phyloP scores from a whole-genome alignment of 257 asterid genomes.

The Linderniella brevidens region DNA sequence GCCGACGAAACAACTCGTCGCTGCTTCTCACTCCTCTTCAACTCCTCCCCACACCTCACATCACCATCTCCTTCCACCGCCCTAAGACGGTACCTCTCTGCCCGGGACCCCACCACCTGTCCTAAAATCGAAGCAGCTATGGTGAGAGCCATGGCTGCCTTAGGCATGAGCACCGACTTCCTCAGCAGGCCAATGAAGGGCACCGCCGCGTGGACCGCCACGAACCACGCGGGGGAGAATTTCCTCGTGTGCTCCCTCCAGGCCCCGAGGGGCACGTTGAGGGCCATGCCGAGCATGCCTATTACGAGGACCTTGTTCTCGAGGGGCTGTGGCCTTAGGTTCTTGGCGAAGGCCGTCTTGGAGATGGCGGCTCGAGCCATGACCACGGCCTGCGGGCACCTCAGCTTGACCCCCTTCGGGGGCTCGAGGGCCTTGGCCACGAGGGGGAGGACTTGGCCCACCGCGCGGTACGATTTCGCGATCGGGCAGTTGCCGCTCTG shows the following conservation, averaged over 20 bases:
- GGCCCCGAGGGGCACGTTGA: conserved; percentile 69
- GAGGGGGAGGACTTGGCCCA: conserved; percentile 61
- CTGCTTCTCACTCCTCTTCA: too few species aligned
- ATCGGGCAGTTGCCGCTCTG: conserved; percentile 80
- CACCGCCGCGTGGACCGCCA: conserved; percentile 87
- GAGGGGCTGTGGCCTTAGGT: conserved; percentile 77
- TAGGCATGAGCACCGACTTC: conserved; percentile 79
- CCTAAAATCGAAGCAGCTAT: conserved; percentile 84
- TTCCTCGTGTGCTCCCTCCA: conserved; percentile 91
- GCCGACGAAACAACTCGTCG: too few species aligned
- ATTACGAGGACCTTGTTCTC: conserved; percentile 61
- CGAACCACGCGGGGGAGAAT: conserved; percentile 82
- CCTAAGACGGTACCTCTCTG: conserved; percentile 66
- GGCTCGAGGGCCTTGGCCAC: conserved; percentile 73
- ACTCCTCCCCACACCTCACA: too few species aligned
- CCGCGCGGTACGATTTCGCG: conserved; percentile 82
- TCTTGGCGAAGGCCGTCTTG: conserved; percentile 64
- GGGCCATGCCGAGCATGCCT: conserved; percentile 75
- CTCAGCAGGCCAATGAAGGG: conserved; percentile 87
- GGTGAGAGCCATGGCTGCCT: conserved; percentile 84
- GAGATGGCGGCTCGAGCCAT: conserved; percentile 77
- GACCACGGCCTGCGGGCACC: conserved; percentile 68
- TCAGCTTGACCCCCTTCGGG: conserved; percentile 54
- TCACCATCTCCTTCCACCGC: conserved; percentile 19
- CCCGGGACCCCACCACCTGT: conserved; percentile 84